Percentiles rank a stretch among this genome's conserved stretches.
Evolutionary conservation across 1,284 basidiomycete species (phyloP).

Genomic region (Cryptococcus sp.): DNA sequence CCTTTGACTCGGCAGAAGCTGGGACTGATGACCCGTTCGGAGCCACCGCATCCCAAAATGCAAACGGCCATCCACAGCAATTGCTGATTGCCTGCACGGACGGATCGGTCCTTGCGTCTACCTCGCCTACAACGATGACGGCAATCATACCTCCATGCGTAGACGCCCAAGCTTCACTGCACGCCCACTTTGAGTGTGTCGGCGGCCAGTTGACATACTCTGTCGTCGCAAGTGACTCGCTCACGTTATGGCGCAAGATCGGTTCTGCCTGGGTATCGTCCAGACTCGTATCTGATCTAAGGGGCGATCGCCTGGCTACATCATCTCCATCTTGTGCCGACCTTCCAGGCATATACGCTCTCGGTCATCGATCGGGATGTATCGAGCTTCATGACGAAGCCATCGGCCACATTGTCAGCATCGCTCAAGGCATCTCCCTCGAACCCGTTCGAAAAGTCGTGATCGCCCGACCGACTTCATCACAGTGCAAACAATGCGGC

Average conservation of each 20-base stretch:
- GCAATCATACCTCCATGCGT: neutral
- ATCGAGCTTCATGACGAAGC: constrained; percentile 39
- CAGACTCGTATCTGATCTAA: constrained; percentile 1
- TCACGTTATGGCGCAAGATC: constrained; percentile 9
- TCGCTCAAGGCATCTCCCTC: constrained; percentile 2
- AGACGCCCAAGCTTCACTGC: neutral
- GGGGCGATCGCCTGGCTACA: constrained; percentile 21
- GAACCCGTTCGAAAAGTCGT: constrained; percentile 18
- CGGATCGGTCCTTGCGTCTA: constrained; percentile 6
- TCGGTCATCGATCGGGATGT: constrained; percentile 39
- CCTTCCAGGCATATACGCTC: constrained; percentile 23
- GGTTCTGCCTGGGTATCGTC: constrained; percentile 7
- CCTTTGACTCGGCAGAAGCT: constrained; percentile 7
- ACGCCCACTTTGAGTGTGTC: neutral
- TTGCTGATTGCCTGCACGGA: constrained; percentile 10
- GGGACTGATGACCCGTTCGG: neutral
- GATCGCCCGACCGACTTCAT: constrained; percentile 21
- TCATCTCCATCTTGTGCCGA: constrained; percentile 10
- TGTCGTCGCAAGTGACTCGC: neutral
- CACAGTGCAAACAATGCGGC: constrained; percentile 37
- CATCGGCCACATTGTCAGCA: constrained; percentile 18
- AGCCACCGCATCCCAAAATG: neutral
- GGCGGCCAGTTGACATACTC: neutral
- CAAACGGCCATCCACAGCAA: neutral
- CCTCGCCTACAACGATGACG: neutral